Conservation (phyloP, 768 basidiomycete genomes). For the Erythrobasidium yunnanense region DNA sequence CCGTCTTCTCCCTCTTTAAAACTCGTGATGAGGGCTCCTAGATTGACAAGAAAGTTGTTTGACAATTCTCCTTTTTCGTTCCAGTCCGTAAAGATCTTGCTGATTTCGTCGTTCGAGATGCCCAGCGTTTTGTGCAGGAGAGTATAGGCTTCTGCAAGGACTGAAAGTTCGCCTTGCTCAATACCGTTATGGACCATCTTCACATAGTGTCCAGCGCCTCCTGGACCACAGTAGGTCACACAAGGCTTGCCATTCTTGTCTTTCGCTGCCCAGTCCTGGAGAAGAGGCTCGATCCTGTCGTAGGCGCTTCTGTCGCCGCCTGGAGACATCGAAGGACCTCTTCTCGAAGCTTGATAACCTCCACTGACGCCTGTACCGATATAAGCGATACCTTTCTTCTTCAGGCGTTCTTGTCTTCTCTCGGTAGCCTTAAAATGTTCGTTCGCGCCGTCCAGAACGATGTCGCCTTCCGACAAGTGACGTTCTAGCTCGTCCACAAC, state of each 20-base stretch:
- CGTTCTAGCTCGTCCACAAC: slow-evolving; percentile 38
- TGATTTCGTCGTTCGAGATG: slow-evolving; percentile 38
- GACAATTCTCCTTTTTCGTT: slow-evolving; percentile 36
- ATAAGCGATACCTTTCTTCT: background rate
- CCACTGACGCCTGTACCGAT: slow-evolving; percentile 41
- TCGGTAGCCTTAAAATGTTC: slow-evolving; percentile 41
- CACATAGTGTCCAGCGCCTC: slow-evolving; percentile 40
- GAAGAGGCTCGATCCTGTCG: slow-evolving; percentile 36
- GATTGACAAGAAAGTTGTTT: slow-evolving; percentile 40
- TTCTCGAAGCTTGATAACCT: slow-evolving; percentile 42
- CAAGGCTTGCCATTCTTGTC: slow-evolving; percentile 39
- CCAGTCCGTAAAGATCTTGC: slow-evolving; percentile 40
- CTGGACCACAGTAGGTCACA: slow-evolving; percentile 39
- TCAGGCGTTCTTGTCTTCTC: slow-evolving; percentile 36
- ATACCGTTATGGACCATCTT: slow-evolving; percentile 43
- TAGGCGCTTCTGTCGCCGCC: slow-evolving; percentile 39
- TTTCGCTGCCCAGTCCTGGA: slow-evolving; percentile 41
- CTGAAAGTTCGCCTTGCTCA: slow-evolving; percentile 39
- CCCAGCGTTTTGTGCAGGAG: slow-evolving; percentile 37
- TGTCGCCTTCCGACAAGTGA: slow-evolving; percentile 38
- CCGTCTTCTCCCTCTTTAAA: slow-evolving; percentile 39
- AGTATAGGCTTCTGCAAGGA: slow-evolving; percentile 39
- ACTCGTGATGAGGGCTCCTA: slow-evolving; percentile 38
- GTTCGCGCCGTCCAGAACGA: slow-evolving; percentile 42
- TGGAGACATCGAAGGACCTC: slow-evolving; percentile 40